phyloP scores from a whole-genome alignment of 164 flowering plant genomes.

The Protea cynaroides region DNA sequence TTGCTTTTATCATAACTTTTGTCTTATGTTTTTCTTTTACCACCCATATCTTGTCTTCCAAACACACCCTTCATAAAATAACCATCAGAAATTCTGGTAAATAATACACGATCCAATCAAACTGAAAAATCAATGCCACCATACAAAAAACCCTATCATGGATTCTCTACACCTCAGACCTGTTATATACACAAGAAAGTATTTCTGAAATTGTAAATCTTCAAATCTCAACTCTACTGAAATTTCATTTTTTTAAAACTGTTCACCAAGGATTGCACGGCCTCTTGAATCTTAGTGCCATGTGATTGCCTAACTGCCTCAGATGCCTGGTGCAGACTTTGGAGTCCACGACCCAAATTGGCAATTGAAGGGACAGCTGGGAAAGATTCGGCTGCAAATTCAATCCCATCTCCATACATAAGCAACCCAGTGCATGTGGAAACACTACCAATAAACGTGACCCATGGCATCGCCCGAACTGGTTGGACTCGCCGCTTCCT shows the following conservation, averaged over 20 bases:
- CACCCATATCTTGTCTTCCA: too few species aligned
- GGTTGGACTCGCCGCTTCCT: slow-evolving; percentile 51
- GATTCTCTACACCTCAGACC: too few species aligned
- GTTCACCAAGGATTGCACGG: slow-evolving; percentile 58
- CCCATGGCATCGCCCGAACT: slow-evolving; percentile 60
- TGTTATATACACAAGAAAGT: too few species aligned
- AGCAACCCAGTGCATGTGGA: slow-evolving; percentile 73
- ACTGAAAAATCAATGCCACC: too few species aligned
- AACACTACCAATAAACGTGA: slow-evolving; percentile 76
- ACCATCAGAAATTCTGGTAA: too few species aligned
- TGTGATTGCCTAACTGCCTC: slow-evolving; percentile 33
- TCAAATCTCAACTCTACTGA: slow-evolving; percentile 26
- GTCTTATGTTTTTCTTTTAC: too few species aligned
- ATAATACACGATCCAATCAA: too few species aligned
- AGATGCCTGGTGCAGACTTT: slow-evolving; percentile 61
- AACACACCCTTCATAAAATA: too few species aligned
- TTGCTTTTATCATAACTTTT: too few species aligned
- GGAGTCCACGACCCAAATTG: slow-evolving; percentile 79
- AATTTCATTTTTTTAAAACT: slow-evolving; percentile 39
- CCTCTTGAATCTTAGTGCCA: slow-evolving; percentile 46
- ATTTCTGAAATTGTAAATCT: neutral
- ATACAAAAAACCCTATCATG: too few species aligned
- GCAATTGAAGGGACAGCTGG: slow-evolving; percentile 83
- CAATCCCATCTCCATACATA: slow-evolving; percentile 81
- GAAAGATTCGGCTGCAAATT: slow-evolving; percentile 75